A percentile compares a stretch with the other conserved stretches of the same genome.
Conservation (phyloP, 352 stramenopile genomes). For the Pythium guiyangense region DNA sequence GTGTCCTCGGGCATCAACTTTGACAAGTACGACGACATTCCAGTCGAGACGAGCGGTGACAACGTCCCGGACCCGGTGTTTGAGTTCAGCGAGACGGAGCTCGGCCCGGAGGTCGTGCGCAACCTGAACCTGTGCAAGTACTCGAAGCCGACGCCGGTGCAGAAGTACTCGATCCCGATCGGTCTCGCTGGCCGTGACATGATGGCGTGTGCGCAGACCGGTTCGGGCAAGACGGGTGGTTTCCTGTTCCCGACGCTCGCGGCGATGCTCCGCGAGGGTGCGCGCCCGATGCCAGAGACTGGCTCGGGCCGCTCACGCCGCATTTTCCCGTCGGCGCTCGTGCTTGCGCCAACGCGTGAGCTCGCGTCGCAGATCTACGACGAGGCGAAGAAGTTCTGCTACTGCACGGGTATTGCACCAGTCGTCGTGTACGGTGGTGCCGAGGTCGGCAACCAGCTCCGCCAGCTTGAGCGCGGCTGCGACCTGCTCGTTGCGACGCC, state of each 20-base stretch:
- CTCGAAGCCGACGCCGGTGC: conserved; percentile 96
- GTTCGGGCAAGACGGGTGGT: conserved; percentile 95
- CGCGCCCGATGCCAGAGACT: conserved; percentile 35
- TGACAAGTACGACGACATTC: conserved; percentile 98
- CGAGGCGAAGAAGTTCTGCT: conserved; percentile 96
- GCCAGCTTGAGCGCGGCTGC: conserved; percentile 87
- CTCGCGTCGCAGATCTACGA: conserved; percentile 95
- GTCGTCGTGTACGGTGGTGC: conserved; percentile 95
- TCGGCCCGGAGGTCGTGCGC: conserved; percentile 90
- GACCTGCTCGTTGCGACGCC: conserved; percentile 98
- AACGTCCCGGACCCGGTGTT: conserved; percentile 92
- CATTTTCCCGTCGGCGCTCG: conserved; percentile 89
- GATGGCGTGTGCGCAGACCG: conserved; percentile 99
- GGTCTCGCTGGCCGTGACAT: conserved; percentile 92
- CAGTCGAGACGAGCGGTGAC: conserved; percentile 94
- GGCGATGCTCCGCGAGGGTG: conserved; percentile 90
- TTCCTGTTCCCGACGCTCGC: conserved; percentile 97
- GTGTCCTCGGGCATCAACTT: conserved; percentile 98
- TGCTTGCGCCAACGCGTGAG: conserved; percentile 94
- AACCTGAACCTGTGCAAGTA: conserved; percentile 95
- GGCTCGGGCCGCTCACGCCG: conserved; percentile 69
- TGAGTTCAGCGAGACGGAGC: conserved; percentile 83
- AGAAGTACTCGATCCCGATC: conserved; percentile 99
- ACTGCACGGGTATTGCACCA: conserved; percentile 92
- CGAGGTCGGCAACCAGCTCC: conserved; percentile 85